These are phyloP conservation scores for Venturia effusa DNA, from an alignment of 2,329 filamentous ascomycete genomes.

Conservation along the genomic window DNA sequence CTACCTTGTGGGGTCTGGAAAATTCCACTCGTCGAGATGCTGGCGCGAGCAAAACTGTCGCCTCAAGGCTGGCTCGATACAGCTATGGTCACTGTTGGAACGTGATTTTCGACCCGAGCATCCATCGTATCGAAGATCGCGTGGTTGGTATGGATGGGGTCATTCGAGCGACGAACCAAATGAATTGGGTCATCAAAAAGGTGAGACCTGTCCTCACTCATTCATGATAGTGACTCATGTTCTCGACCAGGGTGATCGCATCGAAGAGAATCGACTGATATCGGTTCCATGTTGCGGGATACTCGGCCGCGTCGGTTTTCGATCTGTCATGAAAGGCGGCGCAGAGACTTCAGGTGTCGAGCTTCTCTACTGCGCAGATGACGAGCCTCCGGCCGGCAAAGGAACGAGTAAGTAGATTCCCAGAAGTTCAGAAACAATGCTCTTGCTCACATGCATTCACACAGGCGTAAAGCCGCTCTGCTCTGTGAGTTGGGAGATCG, in stretches of 20 bases:
- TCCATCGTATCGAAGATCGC: neutral
- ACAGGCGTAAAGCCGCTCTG: neutral
- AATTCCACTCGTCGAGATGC: neutral
- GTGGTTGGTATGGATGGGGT: neutral
- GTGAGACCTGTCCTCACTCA: neutral
- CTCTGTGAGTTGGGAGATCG: neutral
- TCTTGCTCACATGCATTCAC: neutral
- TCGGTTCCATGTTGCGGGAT: neutral
- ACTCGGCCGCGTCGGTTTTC: neutral
- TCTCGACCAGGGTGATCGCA: neutral
- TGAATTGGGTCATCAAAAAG: neutral
- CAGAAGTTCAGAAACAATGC: neutral
- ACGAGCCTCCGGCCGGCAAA: neutral
- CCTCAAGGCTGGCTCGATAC: neutral
- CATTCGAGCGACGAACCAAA: neutral
- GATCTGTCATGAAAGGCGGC: neutral
- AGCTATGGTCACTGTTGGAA: neutral
- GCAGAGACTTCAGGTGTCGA: neutral
- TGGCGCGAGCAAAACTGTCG: neutral
- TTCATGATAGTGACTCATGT: neutral
- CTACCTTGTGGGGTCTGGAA: conserved; percentile 13
- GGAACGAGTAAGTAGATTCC: neutral
- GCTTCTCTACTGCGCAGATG: neutral
- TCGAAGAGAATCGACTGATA: neutral
- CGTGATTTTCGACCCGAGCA: neutral